phyloP scores from a whole-genome alignment of 176 grass and related monocot genomes.

The Urochloa ruziziensis region DNA sequence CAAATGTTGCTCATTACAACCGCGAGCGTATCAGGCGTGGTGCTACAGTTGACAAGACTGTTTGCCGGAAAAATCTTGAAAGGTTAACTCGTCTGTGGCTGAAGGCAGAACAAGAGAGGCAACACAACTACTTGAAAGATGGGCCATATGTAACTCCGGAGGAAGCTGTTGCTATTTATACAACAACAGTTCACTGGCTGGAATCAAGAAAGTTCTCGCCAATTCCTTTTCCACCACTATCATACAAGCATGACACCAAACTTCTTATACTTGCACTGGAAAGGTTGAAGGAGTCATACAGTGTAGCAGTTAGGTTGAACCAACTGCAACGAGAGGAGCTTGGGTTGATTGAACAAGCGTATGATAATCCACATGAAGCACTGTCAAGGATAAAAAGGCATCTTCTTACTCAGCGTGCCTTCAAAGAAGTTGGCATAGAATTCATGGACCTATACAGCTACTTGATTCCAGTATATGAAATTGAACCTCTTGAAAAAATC shows the following conservation, averaged over 20 bases:
- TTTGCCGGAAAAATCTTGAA: slow-evolving; percentile 96
- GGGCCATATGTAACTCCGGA: slow-evolving; percentile 98
- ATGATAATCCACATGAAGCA: slow-evolving; percentile 98
- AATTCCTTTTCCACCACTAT: slow-evolving; percentile 90
- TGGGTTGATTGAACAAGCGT: slow-evolving; percentile 94
- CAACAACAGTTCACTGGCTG: slow-evolving; percentile 95
- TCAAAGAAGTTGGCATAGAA: slow-evolving; percentile 98
- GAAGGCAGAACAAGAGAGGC: slow-evolving; percentile 97
- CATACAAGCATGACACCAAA: slow-evolving; percentile 98
- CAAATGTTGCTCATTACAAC: slow-evolving; percentile 98
- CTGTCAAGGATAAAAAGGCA: slow-evolving; percentile 96
- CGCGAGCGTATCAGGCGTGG: slow-evolving; percentile 95
- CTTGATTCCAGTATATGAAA: slow-evolving; percentile 98
- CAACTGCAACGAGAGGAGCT: slow-evolving; percentile 90
- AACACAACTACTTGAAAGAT: slow-evolving; percentile 98
- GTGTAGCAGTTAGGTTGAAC: slow-evolving; percentile 92
- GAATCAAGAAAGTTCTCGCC: slow-evolving; percentile 97
- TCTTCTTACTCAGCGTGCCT: slow-evolving; percentile 97
- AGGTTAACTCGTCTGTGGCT: slow-evolving; percentile 92
- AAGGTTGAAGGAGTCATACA: slow-evolving; percentile 95
- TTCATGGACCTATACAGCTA: slow-evolving; percentile 99
- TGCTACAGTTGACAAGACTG: slow-evolving; percentile 98
- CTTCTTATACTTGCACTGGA: slow-evolving; percentile 96
- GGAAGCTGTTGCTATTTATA: slow-evolving; percentile 97
- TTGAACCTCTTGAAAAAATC: slow-evolving; percentile 97